Evolutionary conservation across 805 yeast species (phyloP), one percentile per base, ranked within the genome.

Genomic region (Lachancea meyersii): DNA sequence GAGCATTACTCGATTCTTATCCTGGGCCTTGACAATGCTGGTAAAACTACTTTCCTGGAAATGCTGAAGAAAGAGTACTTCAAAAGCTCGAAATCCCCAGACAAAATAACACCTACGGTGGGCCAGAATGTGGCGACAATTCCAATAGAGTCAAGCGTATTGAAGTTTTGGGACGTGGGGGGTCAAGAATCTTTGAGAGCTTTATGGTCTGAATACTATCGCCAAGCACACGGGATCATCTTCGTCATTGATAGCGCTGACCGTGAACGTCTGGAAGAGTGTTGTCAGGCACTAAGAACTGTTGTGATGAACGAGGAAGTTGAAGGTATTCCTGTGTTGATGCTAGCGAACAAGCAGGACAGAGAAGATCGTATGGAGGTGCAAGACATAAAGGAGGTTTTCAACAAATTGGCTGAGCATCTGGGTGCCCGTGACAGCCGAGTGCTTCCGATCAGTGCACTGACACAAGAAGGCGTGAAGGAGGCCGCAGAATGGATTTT

Each of bases 331-430:
- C 98, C 97, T 1, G 79, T 91, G 8, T 70, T 91, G 44, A 91
- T 91, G 96, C 71, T 91, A 56, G 97, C 97, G 6, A 91, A 93
- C 62, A 93, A 93, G 61, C 96, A 89, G 67, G 97, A 93, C 58
- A 61, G 79, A 27, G 78, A 76, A 43, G 80, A 77, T 38, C 75
- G 80, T 45, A 64, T 84, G 63, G 91, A 83, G 58, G 80, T 84
- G 16, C 85, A 79, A 51, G 83, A 84, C 63, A 74, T 93, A 58
- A 81, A 91, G 70, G 76, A 93, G 73, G 67, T 91, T 51, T 75
- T 91, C 72, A 79, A 93, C 69, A 72, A 82, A 58, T 76, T 85
- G 55, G 85, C 96, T 40, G 81, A 85, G 70, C 79, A 81, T 55
- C 66, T 91, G 55, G 83, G 85, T 55, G 98, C 97, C 0, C 76